Percentiles rank a stretch among this genome's conserved stretches.
Evolutionary conservation across 768 basidiomycete species (phyloP).

Genomic region (Suillus clintonianus): DNA sequence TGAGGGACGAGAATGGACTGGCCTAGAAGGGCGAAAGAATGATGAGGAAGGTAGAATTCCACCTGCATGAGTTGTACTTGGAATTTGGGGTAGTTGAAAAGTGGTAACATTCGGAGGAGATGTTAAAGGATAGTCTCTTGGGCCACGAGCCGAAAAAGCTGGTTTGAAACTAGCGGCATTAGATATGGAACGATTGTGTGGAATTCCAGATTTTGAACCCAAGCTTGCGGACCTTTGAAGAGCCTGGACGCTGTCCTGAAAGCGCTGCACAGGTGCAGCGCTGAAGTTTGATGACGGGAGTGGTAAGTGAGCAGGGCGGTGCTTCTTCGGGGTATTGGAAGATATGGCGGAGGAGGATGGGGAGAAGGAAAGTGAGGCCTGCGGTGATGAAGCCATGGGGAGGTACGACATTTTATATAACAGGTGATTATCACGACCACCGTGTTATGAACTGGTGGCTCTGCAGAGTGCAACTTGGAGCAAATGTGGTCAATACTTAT

Average conservation of each 20-base stretch:
- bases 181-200: constrained; percentile 11
- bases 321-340: constrained; percentile 4
- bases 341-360: constrained; percentile 1
- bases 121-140: constrained; percentile 23
- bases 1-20: constrained; percentile 48
- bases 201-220: constrained; percentile 6
- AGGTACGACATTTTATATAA: not conserved
- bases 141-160: constrained; percentile 10
- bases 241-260: constrained; percentile 8
- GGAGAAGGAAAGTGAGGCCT: constrained; percentile 14
- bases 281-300: constrained; percentile 18
- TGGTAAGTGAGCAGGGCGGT: constrained; percentile 13
- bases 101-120: constrained; percentile 29
- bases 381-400: constrained; percentile 12
- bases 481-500: not conserved
- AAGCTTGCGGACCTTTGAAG: constrained; percentile 12
- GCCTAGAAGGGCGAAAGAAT: constrained; percentile 75
- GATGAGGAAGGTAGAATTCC: constrained; percentile 79
- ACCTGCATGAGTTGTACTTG: constrained; percentile 61
- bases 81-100: constrained; percentile 22
- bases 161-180: constrained; percentile 15
- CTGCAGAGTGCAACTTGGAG: not conserved
- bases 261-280: constrained; percentile 13
- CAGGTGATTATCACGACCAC: not conserved
- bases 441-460: not conserved